A percentile compares a stretch with the other conserved stretches of the same genome.
These are phyloP conservation scores for Apophysomyces trapeziformis DNA, from an alignment of 371 early-diverging fungal genomes.

Conservation along the genomic window DNA sequence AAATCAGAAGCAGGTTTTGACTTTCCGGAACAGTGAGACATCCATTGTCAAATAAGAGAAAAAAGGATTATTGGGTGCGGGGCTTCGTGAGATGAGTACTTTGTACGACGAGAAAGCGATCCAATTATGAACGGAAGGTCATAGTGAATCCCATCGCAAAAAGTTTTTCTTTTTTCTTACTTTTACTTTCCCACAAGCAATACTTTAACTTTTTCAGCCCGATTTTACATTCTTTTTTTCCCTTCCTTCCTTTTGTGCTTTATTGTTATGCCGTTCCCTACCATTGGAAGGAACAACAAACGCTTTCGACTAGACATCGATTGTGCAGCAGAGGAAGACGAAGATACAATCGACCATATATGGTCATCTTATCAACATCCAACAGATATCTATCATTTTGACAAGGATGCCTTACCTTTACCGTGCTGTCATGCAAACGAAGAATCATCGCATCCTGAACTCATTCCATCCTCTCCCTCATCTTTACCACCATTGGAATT, in stretches of 20 bases:
- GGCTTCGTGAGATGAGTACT: constrained; percentile 8
- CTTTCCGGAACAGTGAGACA: constrained; percentile 1
- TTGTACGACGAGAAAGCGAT: not conserved
- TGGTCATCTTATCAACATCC: constrained; percentile 7
- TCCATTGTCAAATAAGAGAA: not conserved
- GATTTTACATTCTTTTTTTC: not conserved
- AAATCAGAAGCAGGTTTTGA: not conserved
- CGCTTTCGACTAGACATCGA: constrained; percentile 20
- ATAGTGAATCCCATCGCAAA: not conserved
- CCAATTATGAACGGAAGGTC: not conserved
- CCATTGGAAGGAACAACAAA: constrained; percentile 18
- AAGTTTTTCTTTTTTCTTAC: constrained; percentile 10
- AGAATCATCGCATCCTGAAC: not conserved
- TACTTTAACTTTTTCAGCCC: not conserved
- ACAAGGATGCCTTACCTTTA: constrained; percentile 3
- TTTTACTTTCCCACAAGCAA: constrained; percentile 4
- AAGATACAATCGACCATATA: not conserved
- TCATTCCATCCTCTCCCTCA: constrained; percentile 7
- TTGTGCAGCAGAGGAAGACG: constrained; percentile 1
- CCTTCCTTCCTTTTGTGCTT: constrained; percentile 8
- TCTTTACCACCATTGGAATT: constrained; percentile 7
- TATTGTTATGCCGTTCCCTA: constrained; percentile 20
- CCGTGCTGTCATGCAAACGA: not conserved
- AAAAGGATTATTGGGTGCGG: not conserved
- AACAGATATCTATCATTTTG: constrained; percentile 2